Conservation (phyloP, 1,284 basidiomycete species). For the Ceratobasidium sp. region DNA sequence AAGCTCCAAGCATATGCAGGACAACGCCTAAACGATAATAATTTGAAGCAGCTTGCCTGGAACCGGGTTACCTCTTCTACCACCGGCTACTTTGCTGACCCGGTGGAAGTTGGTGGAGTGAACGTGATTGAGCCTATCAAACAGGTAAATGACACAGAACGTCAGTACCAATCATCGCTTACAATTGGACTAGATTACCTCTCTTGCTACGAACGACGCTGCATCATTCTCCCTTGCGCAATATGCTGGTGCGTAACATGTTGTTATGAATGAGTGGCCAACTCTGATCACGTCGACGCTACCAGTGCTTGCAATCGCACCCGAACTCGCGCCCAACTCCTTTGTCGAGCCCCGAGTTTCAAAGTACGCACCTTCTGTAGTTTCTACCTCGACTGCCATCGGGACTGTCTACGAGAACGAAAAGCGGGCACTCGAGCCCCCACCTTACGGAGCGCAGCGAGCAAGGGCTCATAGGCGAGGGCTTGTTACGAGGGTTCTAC, state of each 20-base stretch:
- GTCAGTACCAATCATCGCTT: background rate
- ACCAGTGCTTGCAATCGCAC: constrained; percentile 47
- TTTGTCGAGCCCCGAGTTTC: background rate
- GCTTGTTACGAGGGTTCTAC: constrained; percentile 1
- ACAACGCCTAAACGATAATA: constrained; percentile 49
- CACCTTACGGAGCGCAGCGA: background rate
- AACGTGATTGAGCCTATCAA: constrained; percentile 52
- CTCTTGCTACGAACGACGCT: constrained; percentile 53
- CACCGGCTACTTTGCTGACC: constrained; percentile 51
- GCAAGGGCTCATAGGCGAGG: background rate
- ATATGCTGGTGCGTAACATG: constrained; percentile 45
- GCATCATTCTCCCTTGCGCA: constrained; percentile 51
- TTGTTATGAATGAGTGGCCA: background rate
- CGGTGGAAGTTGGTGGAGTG: constrained; percentile 50
- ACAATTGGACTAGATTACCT: constrained; percentile 48
- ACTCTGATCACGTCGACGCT: background rate
- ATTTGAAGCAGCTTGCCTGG: constrained; percentile 53
- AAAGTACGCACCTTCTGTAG: constrained; percentile 8
- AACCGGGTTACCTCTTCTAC: constrained; percentile 49
- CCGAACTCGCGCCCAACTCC: constrained; percentile 39
- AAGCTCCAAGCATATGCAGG: constrained; percentile 56
- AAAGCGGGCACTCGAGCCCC: background rate
- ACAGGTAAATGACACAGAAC: constrained; percentile 45
- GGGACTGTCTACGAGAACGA: constrained; percentile 1
- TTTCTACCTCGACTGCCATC: constrained; percentile 9